A percentile compares a stretch with the other conserved stretches of the same genome.
Conservation (phyloP, 805 yeast genomes). For the Wickerhamiella azymoides region DNA sequence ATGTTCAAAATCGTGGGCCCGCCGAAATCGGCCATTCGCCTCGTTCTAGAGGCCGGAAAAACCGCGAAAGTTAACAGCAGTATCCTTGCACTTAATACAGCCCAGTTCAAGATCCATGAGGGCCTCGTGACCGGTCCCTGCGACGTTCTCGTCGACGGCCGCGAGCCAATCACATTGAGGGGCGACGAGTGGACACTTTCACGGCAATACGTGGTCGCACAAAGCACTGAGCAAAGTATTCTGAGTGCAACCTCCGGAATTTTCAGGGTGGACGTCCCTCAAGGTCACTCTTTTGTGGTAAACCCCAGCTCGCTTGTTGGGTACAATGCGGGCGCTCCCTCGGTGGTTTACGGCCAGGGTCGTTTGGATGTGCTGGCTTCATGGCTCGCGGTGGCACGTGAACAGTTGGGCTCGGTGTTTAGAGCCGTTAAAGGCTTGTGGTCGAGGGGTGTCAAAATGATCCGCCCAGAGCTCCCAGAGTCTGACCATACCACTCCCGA, state of each 20-base stretch:
- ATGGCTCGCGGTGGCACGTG: not conserved
- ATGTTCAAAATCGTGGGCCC: slow-evolving; percentile 6
- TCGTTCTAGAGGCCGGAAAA: not conserved
- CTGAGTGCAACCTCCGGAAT: slow-evolving; percentile 5
- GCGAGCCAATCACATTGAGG: not conserved
- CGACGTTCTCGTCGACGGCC: slow-evolving; percentile 1
- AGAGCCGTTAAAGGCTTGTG: not conserved
- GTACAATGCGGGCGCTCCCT: slow-evolving; percentile 1
- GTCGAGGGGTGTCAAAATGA: not conserved
- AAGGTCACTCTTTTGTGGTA: not conserved
- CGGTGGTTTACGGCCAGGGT: slow-evolving; percentile 1
- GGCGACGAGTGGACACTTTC: slow-evolving; percentile 1
- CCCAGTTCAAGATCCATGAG: not conserved
- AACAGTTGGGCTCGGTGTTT: not conserved
- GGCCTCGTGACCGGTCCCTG: not conserved
- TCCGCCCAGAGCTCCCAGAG: not conserved
- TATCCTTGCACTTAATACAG: not conserved
- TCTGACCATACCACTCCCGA: not conserved
- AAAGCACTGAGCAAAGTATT: not conserved
- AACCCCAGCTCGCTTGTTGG: slow-evolving; percentile 4
- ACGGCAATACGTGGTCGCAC: not conserved
- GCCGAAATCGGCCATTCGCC: slow-evolving; percentile 1
- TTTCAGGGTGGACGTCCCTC: slow-evolving; percentile 7
- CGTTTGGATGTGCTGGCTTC: slow-evolving; percentile 1
- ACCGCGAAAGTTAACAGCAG: not conserved